These are phyloP conservation scores for Nannochloris sp. DNA, from an alignment of 139 green algal species.

Conservation along the genomic window DNA sequence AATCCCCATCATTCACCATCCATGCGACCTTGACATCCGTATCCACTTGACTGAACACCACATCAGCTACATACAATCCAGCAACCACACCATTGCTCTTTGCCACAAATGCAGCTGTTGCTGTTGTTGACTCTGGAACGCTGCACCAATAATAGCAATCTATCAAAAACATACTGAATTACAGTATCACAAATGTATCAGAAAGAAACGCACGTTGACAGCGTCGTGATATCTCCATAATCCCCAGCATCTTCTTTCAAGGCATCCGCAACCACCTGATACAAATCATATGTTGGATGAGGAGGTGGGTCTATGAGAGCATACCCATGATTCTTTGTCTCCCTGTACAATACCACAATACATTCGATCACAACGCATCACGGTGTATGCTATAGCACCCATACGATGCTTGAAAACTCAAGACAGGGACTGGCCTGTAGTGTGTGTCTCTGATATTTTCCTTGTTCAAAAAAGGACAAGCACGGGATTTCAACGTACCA, in stretches of 20 bases:
- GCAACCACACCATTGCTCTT: slow-evolving; percentile 86
- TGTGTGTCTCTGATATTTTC: too few species aligned
- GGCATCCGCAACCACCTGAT: slow-evolving; percentile 47
- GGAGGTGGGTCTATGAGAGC: slow-evolving; percentile 48
- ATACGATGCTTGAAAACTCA: too few species aligned
- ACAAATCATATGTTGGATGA: slow-evolving; percentile 72
- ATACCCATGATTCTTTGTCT: not conserved
- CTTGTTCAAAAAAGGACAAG: too few species aligned
- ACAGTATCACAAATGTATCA: too few species aligned
- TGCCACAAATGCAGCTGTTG: slow-evolving; percentile 76
- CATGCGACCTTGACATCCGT: slow-evolving; percentile 53
- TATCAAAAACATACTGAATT: too few species aligned
- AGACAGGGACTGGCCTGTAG: too few species aligned
- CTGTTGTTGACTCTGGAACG: slow-evolving; percentile 56
- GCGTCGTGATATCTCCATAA: slow-evolving; percentile 80
- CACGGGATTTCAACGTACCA: not conserved
- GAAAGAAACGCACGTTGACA: slow-evolving; percentile 46
- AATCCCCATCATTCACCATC: slow-evolving; percentile 39
- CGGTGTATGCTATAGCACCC: too few species aligned
- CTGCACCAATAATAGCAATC: slow-evolving; percentile 33
- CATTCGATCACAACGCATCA: not conserved
- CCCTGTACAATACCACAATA: not conserved
- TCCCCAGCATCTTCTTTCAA: slow-evolving; percentile 79
- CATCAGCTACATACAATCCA: slow-evolving; percentile 71
- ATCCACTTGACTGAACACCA: slow-evolving; percentile 76